Percentiles rank a stretch among this genome's conserved stretches.
phyloP scores from a whole-genome alignment of 257 asterid genomes.

The Solanum megistacrolobum region DNA sequence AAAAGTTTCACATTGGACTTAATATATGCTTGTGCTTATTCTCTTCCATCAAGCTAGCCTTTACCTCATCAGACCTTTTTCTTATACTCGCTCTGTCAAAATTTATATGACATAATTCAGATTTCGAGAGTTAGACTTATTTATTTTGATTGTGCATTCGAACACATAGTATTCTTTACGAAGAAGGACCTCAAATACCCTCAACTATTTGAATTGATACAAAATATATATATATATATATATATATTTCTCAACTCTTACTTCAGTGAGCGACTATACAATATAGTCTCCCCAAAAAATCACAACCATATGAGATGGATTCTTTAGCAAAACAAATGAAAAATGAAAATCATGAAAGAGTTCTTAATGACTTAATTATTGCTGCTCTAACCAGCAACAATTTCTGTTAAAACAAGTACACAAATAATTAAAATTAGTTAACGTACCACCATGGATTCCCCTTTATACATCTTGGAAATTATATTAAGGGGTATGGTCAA shows the following conservation, averaged over 20 bases:
- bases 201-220: no score
- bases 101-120: neutral
- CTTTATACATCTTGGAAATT: neutral
- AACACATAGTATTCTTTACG: no score
- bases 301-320: neutral
- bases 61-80: neutral
- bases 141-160: neutral
- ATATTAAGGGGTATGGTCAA: neutral
- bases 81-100: neutral
- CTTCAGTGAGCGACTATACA: neutral
- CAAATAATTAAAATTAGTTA: neutral
- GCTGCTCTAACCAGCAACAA: neutral
- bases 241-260: neutral
- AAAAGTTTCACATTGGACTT: no score
- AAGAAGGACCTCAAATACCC: neutral
- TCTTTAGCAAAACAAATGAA: neutral
- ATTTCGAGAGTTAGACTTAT: neutral
- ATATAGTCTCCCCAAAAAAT: no score
- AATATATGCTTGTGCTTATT: neutral
- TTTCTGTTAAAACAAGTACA: neutral
- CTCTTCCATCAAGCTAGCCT: neutral
- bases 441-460: neutral
- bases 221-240: no score
- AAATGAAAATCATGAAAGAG: neutral
- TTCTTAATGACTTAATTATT: neutral